These are phyloP conservation scores for Penicillium bovifimosum DNA, from an alignment of 495 filamentous ascomycete species.

Conservation along the genomic window DNA sequence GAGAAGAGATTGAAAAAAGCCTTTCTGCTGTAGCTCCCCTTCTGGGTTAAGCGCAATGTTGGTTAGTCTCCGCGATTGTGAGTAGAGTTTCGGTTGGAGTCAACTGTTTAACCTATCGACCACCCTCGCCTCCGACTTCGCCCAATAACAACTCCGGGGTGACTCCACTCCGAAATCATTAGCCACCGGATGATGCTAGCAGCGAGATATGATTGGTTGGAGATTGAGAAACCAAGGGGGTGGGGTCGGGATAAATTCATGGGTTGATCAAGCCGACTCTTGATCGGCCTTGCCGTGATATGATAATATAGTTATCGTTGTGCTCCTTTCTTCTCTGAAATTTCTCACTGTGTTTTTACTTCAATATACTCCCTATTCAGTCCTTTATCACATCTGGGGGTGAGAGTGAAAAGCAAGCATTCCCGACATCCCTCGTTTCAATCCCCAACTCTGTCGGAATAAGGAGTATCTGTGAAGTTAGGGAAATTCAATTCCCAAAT, in stretches of 20 bases:
- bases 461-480: not conserved
- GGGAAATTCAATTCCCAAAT: not conserved
- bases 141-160: constrained; percentile 9
- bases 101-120: not conserved
- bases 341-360: not conserved
- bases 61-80: constrained; percentile 5
- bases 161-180: constrained; percentile 13
- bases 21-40: constrained; percentile 38
- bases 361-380: not conserved
- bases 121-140: constrained; percentile 5
- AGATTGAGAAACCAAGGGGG: constrained; percentile 10
- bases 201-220: constrained; percentile 7
- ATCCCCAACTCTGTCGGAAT: not conserved
- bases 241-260: constrained; percentile 9
- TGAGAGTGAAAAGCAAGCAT: not conserved
- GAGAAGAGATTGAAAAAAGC: constrained; percentile 9
- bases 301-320: not conserved
- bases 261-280: not conserved
- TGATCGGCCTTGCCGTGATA: not conserved
- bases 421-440: not conserved
- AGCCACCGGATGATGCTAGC: constrained; percentile 11
- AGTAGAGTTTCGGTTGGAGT: constrained; percentile 17
- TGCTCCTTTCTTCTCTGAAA: not conserved
- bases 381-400: not conserved
- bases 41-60: constrained; percentile 25